Evolutionary conservation across 1,139 yeast species (phyloP), one percentile per base, ranked within the genome.

Genomic region (Sugiyamaella japonica): DNA sequence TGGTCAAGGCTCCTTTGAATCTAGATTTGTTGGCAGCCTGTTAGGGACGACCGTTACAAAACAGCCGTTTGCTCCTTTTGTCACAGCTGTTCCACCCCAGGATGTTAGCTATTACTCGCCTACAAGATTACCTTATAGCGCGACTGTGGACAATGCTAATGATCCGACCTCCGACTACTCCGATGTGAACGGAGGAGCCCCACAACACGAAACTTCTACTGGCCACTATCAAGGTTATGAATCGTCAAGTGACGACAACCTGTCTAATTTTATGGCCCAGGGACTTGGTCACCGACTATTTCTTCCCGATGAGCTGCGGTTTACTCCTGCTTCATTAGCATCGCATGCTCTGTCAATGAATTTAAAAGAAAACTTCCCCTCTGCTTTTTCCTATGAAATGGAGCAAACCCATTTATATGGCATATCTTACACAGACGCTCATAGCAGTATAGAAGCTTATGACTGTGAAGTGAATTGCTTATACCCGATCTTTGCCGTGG

Each of bases 391-490:
- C 5, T 23, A 34, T 23, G 50, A 47, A 13, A 23, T 55, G 17
- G 56, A 53, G 39, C 38, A 48, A 17, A 53, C 43, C 17, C 40
- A 50, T 17, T 37, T 56, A 10, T 43, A 46, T 38, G 63, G 63
- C 5, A 55, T 61, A n/a, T 50, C 53, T 23, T 53, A 44, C 23
- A 42, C 46, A 4, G 61, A 56, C 9, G 66, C 64, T 6, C 50
- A 45, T 16, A 41, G 39, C n/a, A 40, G 60, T 28, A 50, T 64
- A 7, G 57, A 58, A 17, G 57, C 59, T 7, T 65, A 61, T 50
- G 68, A 65, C 42, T 45, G 54, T 15, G 68, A 65, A 48, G 59
- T 64, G 25, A 63, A 63, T 50, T 56, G 63, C 50, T 56, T 65
- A 61, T 65, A 61, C 37, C 68, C 68, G 1, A 56, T 64, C 28